phyloP scores from a whole-genome alignment of 2,329 filamentous ascomycete species.

The Magnaporthiopsis incrustans region DNA sequence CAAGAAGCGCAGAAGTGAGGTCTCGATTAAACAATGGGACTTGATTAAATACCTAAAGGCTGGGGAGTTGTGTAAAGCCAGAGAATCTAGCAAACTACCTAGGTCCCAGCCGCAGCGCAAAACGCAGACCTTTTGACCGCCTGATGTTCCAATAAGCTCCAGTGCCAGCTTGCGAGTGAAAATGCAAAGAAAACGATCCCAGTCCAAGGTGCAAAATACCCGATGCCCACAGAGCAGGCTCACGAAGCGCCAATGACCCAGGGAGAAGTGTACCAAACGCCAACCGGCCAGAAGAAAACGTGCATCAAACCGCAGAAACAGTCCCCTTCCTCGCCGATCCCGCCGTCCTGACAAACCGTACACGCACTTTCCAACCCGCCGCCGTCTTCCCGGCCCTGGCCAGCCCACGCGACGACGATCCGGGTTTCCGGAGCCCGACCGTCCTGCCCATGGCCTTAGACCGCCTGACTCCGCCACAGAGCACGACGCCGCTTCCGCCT shows the following conservation, averaged over 20 bases:
- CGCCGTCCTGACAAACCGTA: background rate
- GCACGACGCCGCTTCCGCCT: constrained; percentile 30
- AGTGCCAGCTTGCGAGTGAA: background rate
- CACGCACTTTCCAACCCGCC: background rate
- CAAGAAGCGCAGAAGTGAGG: too few species aligned
- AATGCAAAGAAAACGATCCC: background rate
- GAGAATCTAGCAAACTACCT: too few species aligned
- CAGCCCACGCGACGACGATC: too few species aligned
- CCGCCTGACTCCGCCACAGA: constrained; percentile 34
- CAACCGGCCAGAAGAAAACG: background rate
- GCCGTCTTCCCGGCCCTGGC: too few species aligned
- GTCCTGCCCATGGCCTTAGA: constrained; percentile 31
- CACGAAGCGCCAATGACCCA: background rate
- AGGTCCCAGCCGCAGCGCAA: background rate
- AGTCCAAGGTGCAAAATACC: too few species aligned
- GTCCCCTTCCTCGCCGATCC: background rate
- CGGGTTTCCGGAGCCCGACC: constrained; percentile 19
- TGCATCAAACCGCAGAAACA: background rate
- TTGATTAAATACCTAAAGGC: too few species aligned
- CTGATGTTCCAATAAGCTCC: background rate
- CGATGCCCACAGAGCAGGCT: too few species aligned
- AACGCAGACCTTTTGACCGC: background rate
- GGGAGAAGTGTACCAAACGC: background rate
- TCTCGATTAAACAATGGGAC: too few species aligned
- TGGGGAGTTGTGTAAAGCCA: too few species aligned